phyloP scores from a whole-genome alignment of 345 rosid species.

The Salix purpurea region DNA sequence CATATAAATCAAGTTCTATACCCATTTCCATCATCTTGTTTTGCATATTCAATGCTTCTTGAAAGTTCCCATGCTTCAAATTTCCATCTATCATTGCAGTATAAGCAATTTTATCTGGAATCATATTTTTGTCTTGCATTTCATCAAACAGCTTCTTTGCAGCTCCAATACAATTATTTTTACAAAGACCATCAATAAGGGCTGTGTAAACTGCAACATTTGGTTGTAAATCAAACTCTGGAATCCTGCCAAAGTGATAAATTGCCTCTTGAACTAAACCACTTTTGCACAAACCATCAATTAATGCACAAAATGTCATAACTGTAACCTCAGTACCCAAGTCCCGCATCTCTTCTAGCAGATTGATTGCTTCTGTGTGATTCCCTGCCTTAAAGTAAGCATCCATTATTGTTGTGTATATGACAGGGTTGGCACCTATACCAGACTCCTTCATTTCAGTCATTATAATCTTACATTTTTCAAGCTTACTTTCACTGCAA shows the following conservation, averaged over 20 bases:
- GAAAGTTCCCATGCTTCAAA: slow-evolving; percentile 47
- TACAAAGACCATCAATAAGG: slow-evolving; percentile 69
- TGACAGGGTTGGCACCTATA: slow-evolving; percentile 39
- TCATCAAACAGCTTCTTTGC: slow-evolving; percentile 47
- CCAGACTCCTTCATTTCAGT: slow-evolving; percentile 51
- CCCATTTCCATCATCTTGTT: slow-evolving; percentile 54
- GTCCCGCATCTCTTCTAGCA: slow-evolving; percentile 45
- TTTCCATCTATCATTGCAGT: slow-evolving; percentile 64
- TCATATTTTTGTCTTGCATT: slow-evolving; percentile 40
- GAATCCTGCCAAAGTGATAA: slow-evolving; percentile 43
- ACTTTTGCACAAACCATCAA: slow-evolving; percentile 70
- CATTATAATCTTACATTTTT: slow-evolving; percentile 41
- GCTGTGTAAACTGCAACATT: slow-evolving; percentile 61
- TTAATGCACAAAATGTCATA: slow-evolving; percentile 60
- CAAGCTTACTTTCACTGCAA: slow-evolving; percentile 46
- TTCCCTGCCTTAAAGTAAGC: slow-evolving; percentile 58
- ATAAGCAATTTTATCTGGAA: slow-evolving; percentile 53
- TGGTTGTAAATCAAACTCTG: slow-evolving; percentile 47
- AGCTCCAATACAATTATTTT: slow-evolving; percentile 46
- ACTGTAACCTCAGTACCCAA: slow-evolving; percentile 47
- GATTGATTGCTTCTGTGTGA: slow-evolving; percentile 38
- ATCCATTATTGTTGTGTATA: slow-evolving; percentile 58
- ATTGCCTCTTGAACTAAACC: slow-evolving; percentile 52
- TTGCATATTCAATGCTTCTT: slow-evolving; percentile 46
- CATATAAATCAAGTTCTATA: slow-evolving; percentile 58